Evolutionary conservation across 2,329 filamentous ascomycete species (phyloP).

Genomic region (Didymella glomerata): DNA sequence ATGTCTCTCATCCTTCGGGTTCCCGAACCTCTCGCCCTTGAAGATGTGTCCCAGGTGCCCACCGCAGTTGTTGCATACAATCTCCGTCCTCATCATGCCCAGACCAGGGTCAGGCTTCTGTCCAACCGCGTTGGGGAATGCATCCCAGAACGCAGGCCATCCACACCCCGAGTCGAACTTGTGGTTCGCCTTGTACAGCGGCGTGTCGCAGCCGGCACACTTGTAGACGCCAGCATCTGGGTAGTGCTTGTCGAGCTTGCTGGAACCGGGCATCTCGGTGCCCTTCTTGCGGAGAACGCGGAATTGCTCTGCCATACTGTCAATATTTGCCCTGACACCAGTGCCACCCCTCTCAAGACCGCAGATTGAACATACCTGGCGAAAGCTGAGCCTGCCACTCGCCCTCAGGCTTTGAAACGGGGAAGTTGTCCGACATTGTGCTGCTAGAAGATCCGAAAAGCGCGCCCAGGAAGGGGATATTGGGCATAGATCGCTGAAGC

Average conservation of each 20-base stretch:
- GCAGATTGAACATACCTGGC: conserved; percentile 61
- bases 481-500: conserved; percentile 68
- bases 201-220: conserved; percentile 85
- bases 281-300: conserved; percentile 90
- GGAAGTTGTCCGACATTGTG: conserved; percentile 65
- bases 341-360: background rate
- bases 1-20: conserved; percentile 93
- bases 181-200: conserved; percentile 90
- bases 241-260: conserved; percentile 88
- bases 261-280: conserved; percentile 82
- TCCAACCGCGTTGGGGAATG: conserved; percentile 86
- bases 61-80: conserved; percentile 92
- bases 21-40: conserved; percentile 83
- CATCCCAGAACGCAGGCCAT: conserved; percentile 98
- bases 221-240: conserved; percentile 79
- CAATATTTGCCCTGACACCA: background rate
- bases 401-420: conserved; percentile 79
- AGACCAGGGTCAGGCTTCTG: conserved; percentile 78
- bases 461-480: conserved; percentile 78
- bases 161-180: conserved; percentile 98
- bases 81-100: conserved; percentile 90
- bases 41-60: conserved; percentile 92
- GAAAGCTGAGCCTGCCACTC: conserved; percentile 91
- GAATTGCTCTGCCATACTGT: conserved; percentile 81
- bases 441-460: conserved; percentile 72